Evolutionary conservation across 108 stramenopile species (phyloP), one percentile per base, ranked within the genome.

Genomic region (Skeletonema costatum): DNA sequence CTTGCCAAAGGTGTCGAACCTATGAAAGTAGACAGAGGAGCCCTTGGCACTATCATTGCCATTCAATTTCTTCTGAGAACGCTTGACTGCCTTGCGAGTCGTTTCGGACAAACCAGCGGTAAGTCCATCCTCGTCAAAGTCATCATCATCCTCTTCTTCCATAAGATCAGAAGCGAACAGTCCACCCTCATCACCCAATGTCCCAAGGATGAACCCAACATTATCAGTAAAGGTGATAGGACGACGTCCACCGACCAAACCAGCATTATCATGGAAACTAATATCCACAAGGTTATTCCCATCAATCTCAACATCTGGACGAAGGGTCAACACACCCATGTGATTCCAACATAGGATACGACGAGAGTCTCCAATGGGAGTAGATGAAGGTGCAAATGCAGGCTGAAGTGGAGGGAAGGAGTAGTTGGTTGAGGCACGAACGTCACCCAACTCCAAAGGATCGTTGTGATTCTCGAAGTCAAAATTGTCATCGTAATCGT

Each of bases 261-360:
- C 81, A 8, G 86, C 90, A 14, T 89, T 84, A 35, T 95, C 90
- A 10, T 86, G 86, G 70, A 96, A 96, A 8, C 77, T 58, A 58
- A 96, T 88, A 59, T 90, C 90, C 29, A 96, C 70, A 0, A 84
- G 79, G 53, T 87, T 90, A 31, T 85, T 61, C 17, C 66, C 35
- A 5, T 51, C 71, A 17, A 51, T 53, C n/a, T 86, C 85, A 25
- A 79, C 76, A 36, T 88, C 88, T 3, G 81, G 82, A 11, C 87
- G 69, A 21, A 83, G 39, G 4, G 92, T 83, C 17, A 91, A 70
- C n/a, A 87, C 69, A 14, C 92, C 94, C 46, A 92, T 78, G 56
- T 93, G 91, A 77, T 96, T 96, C 94, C 94, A 96, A 73, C 92
- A 93, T 17, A 96, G 60, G 69, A 93, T 90, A 13, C 94, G 91